Evolutionary conservation across 2,329 filamentous ascomycete genomes (phyloP).

Genomic region (Cadophora gregata): DNA sequence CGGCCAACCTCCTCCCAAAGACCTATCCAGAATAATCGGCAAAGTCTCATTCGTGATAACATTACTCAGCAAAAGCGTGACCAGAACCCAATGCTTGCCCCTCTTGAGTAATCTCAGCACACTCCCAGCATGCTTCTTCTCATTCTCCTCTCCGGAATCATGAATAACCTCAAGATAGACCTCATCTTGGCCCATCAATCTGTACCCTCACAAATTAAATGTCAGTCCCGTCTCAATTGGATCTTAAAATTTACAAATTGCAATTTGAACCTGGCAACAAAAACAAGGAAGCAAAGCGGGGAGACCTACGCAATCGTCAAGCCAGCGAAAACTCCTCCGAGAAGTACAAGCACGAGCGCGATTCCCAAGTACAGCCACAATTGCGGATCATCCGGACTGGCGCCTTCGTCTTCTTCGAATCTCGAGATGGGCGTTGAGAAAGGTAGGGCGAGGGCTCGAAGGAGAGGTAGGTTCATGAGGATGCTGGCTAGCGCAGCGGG

Average conservation of each 20-base stretch:
- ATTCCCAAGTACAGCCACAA: conserved; percentile 83
- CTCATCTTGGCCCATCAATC: conserved; percentile 72
- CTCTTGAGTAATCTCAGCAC: conserved; percentile 81
- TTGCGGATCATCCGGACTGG: conserved; percentile 62
- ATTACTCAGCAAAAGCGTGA: conserved; percentile 91
- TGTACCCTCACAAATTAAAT: conserved; percentile 25
- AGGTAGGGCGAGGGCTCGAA: neutral
- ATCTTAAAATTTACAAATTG: neutral
- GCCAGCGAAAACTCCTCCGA: conserved; percentile 92
- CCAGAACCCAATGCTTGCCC: conserved; percentile 98
- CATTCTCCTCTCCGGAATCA: conserved; percentile 81
- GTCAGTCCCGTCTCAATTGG: neutral
- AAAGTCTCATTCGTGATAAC: conserved; percentile 98
- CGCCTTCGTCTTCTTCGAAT: neutral
- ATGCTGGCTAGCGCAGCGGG: neutral
- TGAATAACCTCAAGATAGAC: conserved; percentile 96
- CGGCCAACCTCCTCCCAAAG: conserved; percentile 91
- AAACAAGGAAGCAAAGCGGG: neutral
- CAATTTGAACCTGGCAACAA: too few relatives aligned
- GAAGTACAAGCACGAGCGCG: conserved; percentile 82
- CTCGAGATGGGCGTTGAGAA: neutral
- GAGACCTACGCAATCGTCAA: conserved; percentile 80
- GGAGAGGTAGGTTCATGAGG: conserved; percentile 7
- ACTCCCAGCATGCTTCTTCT: conserved; percentile 81
- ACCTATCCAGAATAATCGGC: conserved; percentile 92